phyloP scores from a whole-genome alignment of 2,329 filamentous ascomycete genomes.

The Xylaria hypoxylon region DNA sequence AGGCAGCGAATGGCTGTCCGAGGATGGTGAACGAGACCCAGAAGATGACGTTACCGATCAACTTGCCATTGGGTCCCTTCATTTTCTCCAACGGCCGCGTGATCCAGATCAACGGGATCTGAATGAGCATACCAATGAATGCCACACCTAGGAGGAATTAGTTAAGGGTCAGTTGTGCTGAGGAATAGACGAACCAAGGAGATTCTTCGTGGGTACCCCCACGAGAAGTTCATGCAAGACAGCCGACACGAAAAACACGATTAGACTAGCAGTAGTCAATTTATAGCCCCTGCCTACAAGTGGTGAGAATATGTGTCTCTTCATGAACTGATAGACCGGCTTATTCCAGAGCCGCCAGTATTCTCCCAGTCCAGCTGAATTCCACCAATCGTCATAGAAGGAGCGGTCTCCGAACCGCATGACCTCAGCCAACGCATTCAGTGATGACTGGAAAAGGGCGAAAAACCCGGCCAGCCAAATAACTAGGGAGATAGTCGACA shows the following conservation, averaged over 20 bases:
- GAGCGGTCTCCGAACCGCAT: constrained; percentile 91
- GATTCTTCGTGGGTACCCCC: constrained; percentile 92
- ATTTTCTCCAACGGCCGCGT: constrained; percentile 85
- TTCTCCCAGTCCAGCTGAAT: constrained; percentile 82
- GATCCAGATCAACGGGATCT: constrained; percentile 86
- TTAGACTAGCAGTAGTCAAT: constrained; percentile 74
- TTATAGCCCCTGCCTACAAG: constrained; percentile 87
- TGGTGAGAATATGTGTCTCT: constrained; percentile 90
- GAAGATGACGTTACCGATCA: constrained; percentile 93
- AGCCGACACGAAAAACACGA: constrained; percentile 90
- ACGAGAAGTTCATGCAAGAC: constrained; percentile 92
- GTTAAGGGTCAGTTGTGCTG: constrained; percentile 18
- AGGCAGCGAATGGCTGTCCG: constrained; percentile 89
- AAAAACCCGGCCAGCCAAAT: constrained; percentile 99
- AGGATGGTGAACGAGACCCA: constrained; percentile 97
- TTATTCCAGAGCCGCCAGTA: constrained; percentile 99
- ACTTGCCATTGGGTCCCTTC: constrained; percentile 77
- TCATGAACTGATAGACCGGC: constrained; percentile 97
- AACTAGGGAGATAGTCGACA: constrained; percentile 93
- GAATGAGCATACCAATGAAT: constrained; percentile 92
- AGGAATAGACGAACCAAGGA: constrained; percentile 74
- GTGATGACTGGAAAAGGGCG: constrained; percentile 89
- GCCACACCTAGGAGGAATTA: constrained; percentile 74
- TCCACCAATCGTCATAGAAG: constrained; percentile 99
- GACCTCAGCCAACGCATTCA: constrained; percentile 92